phyloP scores from a whole-genome alignment of 2,329 filamentous ascomycete species.

The Tricladium varicosporioides region DNA sequence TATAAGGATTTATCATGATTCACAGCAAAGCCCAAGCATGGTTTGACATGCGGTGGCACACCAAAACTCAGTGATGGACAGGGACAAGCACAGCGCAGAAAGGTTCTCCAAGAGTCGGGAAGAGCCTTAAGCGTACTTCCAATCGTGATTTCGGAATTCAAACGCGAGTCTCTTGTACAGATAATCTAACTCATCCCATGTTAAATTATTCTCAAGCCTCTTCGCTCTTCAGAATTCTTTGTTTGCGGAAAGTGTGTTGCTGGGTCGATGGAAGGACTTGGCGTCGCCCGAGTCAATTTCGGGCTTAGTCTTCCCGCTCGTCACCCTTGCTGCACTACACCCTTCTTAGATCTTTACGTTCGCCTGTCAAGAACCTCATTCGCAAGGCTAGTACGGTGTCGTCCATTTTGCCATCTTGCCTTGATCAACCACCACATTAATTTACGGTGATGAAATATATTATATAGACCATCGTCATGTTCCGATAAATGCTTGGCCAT shows the following conservation, averaged over 20 bases:
- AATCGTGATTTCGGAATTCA: no score
- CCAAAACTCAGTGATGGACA: background rate
- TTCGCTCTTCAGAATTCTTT: background rate
- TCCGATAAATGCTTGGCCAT: background rate
- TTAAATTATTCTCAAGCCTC: background rate
- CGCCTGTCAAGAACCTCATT: background rate
- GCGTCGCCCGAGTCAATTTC: background rate
- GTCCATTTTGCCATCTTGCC: background rate
- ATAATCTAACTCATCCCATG: background rate
- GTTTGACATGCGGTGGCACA: background rate
- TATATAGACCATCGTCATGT: background rate
- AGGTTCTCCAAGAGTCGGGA: background rate
- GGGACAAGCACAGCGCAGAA: background rate
- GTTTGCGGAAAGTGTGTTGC: background rate
- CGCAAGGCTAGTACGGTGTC: background rate
- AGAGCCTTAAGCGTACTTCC: background rate
- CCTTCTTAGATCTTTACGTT: background rate
- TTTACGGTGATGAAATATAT: background rate
- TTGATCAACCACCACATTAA: background rate
- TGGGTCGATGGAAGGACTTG: slow-evolving; percentile 1
- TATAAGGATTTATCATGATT: no score
- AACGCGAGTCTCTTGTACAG: background rate
- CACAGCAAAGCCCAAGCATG: background rate
- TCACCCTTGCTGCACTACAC: background rate
- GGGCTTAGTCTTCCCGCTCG: background rate